Evolutionary conservation across 1,284 basidiomycete species (phyloP).

Genomic region (Boletus sp.): DNA sequence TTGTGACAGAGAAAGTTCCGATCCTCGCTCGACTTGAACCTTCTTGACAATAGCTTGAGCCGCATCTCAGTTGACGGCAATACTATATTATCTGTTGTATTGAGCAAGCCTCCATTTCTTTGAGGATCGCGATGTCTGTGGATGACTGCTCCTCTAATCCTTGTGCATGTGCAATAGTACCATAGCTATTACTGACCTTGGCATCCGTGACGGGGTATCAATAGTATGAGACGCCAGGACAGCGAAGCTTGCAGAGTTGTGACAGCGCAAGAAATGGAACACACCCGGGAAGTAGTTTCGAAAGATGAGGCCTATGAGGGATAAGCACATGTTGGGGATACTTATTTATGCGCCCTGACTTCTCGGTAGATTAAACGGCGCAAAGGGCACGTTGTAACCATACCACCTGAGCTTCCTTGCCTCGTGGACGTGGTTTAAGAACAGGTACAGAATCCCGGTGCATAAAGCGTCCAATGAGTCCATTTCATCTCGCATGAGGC

Average conservation of each 20-base stretch:
- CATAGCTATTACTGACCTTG: not conserved
- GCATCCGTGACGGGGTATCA: slow-evolving; percentile 7
- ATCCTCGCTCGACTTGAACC: too few relatives aligned
- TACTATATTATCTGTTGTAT: not conserved
- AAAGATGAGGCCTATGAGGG: slow-evolving; percentile 6
- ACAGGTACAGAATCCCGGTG: too few relatives aligned
- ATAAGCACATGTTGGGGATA: slow-evolving; percentile 8
- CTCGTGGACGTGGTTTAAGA: slow-evolving; percentile 17
- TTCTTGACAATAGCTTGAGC: not conserved
- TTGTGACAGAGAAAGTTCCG: not conserved
- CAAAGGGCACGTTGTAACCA: slow-evolving; percentile 13
- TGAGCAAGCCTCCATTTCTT: not conserved
- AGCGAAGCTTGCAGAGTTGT: slow-evolving; percentile 7
- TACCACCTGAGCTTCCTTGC: slow-evolving; percentile 18
- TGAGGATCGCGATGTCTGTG: not conserved
- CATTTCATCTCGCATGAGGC: too few relatives aligned
- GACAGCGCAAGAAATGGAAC: slow-evolving; percentile 10
- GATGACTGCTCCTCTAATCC: not conserved
- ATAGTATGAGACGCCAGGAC: slow-evolving; percentile 1
- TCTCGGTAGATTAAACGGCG: slow-evolving; percentile 8
- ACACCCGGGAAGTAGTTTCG: slow-evolving; percentile 6
- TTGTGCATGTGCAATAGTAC: not conserved
- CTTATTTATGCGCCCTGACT: slow-evolving; percentile 18
- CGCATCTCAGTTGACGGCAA: not conserved
- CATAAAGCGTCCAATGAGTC: too few relatives aligned